phyloP scores from a whole-genome alignment of 2,329 filamentous ascomycete species.

The Leptographium lundbergii region DNA sequence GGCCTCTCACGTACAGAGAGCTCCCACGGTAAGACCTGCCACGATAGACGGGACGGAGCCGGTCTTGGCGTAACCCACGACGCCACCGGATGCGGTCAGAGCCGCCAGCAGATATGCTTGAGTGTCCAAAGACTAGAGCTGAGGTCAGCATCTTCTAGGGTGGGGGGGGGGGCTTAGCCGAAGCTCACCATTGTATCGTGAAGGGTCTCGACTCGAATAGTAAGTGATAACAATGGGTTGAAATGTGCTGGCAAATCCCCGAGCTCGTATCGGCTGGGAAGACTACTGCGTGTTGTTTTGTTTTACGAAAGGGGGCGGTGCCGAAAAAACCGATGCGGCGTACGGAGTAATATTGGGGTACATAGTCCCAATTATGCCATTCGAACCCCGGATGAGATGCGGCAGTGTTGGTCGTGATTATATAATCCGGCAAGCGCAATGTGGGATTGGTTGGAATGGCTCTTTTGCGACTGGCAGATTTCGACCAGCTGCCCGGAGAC shows the following conservation, averaged over 20 bases:
- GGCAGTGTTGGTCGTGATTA: neutral
- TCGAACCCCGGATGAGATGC: neutral
- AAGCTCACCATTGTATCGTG: constrained; percentile 1
- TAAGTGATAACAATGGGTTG: neutral
- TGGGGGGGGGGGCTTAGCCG: neutral
- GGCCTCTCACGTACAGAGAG: constrained; percentile 34
- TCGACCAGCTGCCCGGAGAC: neutral
- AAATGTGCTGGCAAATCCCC: neutral
- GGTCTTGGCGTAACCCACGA: constrained; percentile 74
- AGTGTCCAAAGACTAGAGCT: constrained; percentile 16
- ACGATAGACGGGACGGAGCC: constrained; percentile 76
- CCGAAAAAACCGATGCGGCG: neutral
- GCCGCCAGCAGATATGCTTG: constrained; percentile 69
- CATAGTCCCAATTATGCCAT: neutral
- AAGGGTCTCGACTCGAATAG: no score
- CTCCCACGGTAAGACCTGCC: constrained; percentile 73
- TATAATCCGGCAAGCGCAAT: neutral
- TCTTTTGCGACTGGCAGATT: neutral
- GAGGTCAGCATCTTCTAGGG: neutral
- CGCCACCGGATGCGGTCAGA: constrained; percentile 76
- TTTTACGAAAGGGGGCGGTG: neutral
- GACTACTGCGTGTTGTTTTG: neutral
- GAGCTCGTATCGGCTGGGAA: neutral
- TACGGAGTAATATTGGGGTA: neutral
- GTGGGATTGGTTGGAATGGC: neutral